Base-by-base conservation (phyloP, 768 basidiomycete species). In the Russula olivacea region DNA sequence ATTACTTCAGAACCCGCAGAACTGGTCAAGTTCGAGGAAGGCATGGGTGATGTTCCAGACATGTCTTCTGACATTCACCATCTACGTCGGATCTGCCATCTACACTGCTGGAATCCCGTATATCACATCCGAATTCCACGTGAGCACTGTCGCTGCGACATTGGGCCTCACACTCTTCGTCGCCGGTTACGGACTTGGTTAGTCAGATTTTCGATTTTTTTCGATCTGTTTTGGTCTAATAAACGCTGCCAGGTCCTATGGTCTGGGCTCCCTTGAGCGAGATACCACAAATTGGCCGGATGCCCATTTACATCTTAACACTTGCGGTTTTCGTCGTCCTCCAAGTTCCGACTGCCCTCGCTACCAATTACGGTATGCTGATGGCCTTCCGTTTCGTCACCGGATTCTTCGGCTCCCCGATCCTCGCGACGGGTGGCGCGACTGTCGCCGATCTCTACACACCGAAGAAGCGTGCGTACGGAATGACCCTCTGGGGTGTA, bases 71-170 rank as follows among this genome's bases (percentile, higher is more conserved):
- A 75, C 74, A 1, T 72, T 74, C 59, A 67, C 69, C 52, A 69
- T 75, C 30, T 76, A 75, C 66, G 71, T 76, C 61, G 75, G 74
- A 56, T 73, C 74, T 14, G 71, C 71, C 19, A 74, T 76, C 49
- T 75, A 73, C 61, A 71, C 72, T 1, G 67, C 74, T 17, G 71
- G 71, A 7, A 72, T 74, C 21, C 68, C 70, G 2, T 68, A 62
- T 8, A 55, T 76, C 19, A 56, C 72, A 41, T 23, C 64, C 1
- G 66, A 73, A 2, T 75, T 73, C 66, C 66, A 71, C 34, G 69
- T 74, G 15, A 72, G 72, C 43, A 59, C 55, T 10, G 71, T 71
- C n/a, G 68, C 70, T 0, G 73, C 71, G 5, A 72, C 73, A 8
- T 68, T 75, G 1, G 75, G 75, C 2, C 67, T 65, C 68, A 74